Percentiles rank a stretch among this genome's conserved stretches.
These are phyloP conservation scores for Nakazawaea wickerhamii DNA, from an alignment of 805 yeast species.

Conservation along the genomic window DNA sequence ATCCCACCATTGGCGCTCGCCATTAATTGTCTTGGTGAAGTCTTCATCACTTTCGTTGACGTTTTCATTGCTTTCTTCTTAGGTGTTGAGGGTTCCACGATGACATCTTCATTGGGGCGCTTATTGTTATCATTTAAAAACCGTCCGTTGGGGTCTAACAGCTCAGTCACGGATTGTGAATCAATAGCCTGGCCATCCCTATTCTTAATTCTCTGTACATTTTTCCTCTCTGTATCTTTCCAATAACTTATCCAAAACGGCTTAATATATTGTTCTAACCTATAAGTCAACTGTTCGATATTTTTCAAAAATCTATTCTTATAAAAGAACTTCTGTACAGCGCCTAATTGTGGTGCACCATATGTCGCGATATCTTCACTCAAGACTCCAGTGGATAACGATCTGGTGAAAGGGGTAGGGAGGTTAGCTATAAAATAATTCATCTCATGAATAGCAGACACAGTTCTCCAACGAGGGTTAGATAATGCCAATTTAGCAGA, in stretches of 20 bases:
- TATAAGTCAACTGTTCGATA: constrained; percentile 23
- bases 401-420: constrained; percentile 33
- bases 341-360: constrained; percentile 55
- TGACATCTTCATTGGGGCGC: constrained; percentile 15
- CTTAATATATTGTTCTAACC: constrained; percentile 29
- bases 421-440: constrained; percentile 44
- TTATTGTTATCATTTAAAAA: constrained; percentile 21
- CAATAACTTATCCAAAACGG: constrained; percentile 53
- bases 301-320: constrained; percentile 42
- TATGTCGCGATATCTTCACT: constrained; percentile 34
- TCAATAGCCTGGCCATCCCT: constrained; percentile 31
- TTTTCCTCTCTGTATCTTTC: constrained; percentile 34
- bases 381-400: constrained; percentile 40
- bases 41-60: constrained; percentile 5
- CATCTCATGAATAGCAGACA: constrained; percentile 62
- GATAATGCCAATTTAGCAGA: constrained; percentile 44
- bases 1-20: constrained; percentile 21
- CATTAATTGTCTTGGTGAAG: constrained; percentile 14
- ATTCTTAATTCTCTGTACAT: constrained; percentile 31
- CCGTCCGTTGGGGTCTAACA: constrained; percentile 21
- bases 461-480: constrained; percentile 53
- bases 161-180: constrained; percentile 23
- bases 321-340: constrained; percentile 48
- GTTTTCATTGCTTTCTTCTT: constrained; percentile 8
- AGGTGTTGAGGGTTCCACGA: constrained; percentile 5